Evolutionary conservation across 192 early-diverging fungal species (phyloP), one percentile per base, ranked within the genome.

Genomic region (Dimargaris cristalligena): DNA sequence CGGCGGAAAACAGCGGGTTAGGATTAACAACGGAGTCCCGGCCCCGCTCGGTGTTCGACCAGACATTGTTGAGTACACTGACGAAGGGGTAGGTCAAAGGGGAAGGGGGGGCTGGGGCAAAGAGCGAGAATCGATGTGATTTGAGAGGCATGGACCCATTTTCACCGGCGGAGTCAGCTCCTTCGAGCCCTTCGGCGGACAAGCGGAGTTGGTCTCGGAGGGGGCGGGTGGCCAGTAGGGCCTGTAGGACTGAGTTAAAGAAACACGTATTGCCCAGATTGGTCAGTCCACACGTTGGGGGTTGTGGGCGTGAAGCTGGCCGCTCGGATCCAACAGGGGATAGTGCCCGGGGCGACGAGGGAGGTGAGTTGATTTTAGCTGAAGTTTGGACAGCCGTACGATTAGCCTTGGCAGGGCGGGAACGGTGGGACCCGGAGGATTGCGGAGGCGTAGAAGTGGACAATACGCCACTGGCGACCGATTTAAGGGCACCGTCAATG

Each of bases 241-340:
- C 44, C 74, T 86, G 84, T 60, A 84, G 70, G 20, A 82, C 77
- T 16, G 81, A 80, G 58, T 87, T 89, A 68, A 89, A 89, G 54
- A 89, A 88, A 60, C 87, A 87, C 0, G 87, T 88, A 52, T 89
- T 87, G 20, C 86, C 85, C 48, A 89, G 71, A 57, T 89, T 89
- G 16, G 48, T 59, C 14, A 89, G 63, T 0, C 86, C 86, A 3
- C 82, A 68, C 0, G 70, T 65, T 6, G 50, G 45, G 2, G 59
- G 34, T 57, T n/a, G 33, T 57, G n/a, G 33, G 8, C 20, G 22
- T 20, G 22, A 26, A 3, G 49, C 22, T 3, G 23, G 4, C 3
- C 23, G 8, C 49, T 2, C 11, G 2, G 25, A 25, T 11, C 22
- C 20, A 3, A 26, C 2, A 26, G 11, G 49, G 1, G 22, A 50